A percentile compares a stretch with the other conserved stretches of the same genome.
These are phyloP conservation scores for Aspergillus tanneri DNA, from an alignment of 2,329 filamentous ascomycete genomes.

Conservation along the genomic window DNA sequence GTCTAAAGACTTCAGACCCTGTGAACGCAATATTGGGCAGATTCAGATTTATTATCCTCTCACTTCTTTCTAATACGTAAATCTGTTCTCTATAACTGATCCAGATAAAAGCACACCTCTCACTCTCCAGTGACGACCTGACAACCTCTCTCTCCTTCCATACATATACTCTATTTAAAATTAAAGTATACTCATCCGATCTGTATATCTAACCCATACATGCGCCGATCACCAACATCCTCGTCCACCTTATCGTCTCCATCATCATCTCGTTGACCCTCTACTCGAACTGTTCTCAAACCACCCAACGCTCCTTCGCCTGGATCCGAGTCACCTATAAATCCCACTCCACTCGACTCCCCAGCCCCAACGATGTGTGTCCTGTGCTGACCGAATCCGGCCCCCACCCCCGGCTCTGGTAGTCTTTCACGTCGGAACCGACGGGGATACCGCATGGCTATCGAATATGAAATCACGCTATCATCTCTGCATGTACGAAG, in stretches of 20 bases:
- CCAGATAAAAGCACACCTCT: too few species aligned
- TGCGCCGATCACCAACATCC: conserved; percentile 33
- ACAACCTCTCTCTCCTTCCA: too few species aligned
- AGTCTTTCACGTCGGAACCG: conserved; percentile 43
- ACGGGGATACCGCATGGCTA: conserved; percentile 48
- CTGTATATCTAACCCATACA: neutral
- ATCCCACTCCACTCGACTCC: conserved; percentile 36
- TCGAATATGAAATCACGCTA: conserved; percentile 39
- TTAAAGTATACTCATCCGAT: neutral
- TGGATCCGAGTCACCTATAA: conserved; percentile 49
- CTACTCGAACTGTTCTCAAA: conserved; percentile 36
- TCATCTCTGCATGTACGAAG: conserved; percentile 47
- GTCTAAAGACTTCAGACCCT: too few species aligned
- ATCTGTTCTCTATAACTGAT: too few species aligned
- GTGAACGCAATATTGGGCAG: too few species aligned
- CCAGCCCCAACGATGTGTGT: conserved; percentile 43
- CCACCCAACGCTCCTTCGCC: conserved; percentile 36
- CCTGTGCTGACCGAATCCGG: conserved; percentile 38
- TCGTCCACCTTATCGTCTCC: conserved; percentile 36
- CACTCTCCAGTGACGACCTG: too few species aligned
- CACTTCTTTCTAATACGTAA: too few species aligned
- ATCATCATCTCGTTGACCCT: conserved; percentile 41
- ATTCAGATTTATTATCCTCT: too few species aligned
- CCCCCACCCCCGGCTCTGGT: conserved; percentile 50
- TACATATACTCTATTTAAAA: too few species aligned